Conservation (phyloP, 139 green algal species). For the Tetraselmis striata region DNA sequence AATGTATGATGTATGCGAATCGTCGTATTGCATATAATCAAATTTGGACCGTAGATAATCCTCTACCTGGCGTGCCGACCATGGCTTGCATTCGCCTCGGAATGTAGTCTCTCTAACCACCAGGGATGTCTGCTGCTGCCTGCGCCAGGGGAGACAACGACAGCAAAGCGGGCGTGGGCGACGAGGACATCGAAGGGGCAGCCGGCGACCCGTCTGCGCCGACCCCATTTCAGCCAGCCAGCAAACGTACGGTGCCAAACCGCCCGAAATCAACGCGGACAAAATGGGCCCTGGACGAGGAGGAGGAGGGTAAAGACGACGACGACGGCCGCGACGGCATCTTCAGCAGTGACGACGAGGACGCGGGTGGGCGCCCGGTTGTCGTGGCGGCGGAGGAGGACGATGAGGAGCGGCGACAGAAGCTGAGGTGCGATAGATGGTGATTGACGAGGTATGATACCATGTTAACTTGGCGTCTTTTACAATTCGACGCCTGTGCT, state of each 20-base stretch:
- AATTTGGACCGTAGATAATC: too few species aligned
- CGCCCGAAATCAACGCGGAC: conserved; percentile 1
- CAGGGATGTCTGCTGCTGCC: too few species aligned
- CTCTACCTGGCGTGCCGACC: too few species aligned
- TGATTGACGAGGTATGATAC: neutral
- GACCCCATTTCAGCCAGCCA: too few species aligned
- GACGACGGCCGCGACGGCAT: neutral
- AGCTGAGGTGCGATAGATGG: neutral
- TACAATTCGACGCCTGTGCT: neutral
- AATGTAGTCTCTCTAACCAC: too few species aligned
- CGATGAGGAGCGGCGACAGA: conserved; percentile 25
- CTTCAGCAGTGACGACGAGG: neutral
- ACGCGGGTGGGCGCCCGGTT: neutral
- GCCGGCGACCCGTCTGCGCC: too few species aligned
- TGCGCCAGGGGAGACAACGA: too few species aligned
- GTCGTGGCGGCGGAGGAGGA: conserved; percentile 3
- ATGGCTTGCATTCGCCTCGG: too few species aligned
- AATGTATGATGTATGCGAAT: conserved; percentile 7
- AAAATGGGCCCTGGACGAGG: neutral
- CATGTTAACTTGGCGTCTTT: neutral
- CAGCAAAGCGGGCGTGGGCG: too few species aligned
- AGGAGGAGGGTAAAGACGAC: neutral
- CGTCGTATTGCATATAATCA: conserved; percentile 37
- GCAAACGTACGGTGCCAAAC: too few species aligned
- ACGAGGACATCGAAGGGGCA: too few species aligned